Evolutionary conservation across 2,329 filamentous ascomycete genomes (phyloP), one percentile per base, ranked within the genome.

Genomic region (Nannizziopsis barbatae): DNA sequence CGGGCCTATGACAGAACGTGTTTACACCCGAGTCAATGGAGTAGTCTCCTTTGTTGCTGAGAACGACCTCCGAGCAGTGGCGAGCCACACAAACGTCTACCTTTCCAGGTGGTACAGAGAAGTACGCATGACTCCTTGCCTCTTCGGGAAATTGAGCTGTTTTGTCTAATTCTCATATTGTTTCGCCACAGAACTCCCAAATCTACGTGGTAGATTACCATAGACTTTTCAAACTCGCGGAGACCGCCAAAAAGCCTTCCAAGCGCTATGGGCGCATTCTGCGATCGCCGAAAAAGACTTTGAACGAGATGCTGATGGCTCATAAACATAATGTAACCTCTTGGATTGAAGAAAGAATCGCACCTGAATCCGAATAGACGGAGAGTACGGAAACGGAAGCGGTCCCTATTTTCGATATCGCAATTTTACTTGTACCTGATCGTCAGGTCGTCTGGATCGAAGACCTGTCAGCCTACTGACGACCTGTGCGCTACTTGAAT

Each of bases 21-120:
- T 83, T 58, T 84, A 84, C 58, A 70, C 77, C 6, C 76, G 76
- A 39, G 74, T 95, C 42, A 72, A 79, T 1, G 83, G 81, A 30
- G 75, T 93, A 11, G 74, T 95, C 55, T 87, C 84, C 53, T 95
- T 95, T 61, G 83, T 94, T 14, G 80, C 81, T 18, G 83, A 79
- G 33, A 74, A 85, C 48, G 79, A 78, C 27, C 74, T 95, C 14
- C 80, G 86, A 10, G 82, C 86, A 1, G 79, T 95, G 57, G 85
- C 86, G 31, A 88, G 92, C 55, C 77, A 80, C 22, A 84, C 93
- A 50, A 74, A 77, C n/a, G 72, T 75, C 14, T 71, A 65, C 52
- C 72, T 89, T 0, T 83, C 80, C 1, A 72, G 73, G 18, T 96
- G 90, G 90, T 96, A 95, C 67, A 84, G 83, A 60, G 74, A 80